Percentiles rank a stretch among this genome's conserved stretches.
These are phyloP conservation scores for Globisporangium cystogenes DNA, from an alignment of 352 stramenopile genomes.

Conservation along the genomic window DNA sequence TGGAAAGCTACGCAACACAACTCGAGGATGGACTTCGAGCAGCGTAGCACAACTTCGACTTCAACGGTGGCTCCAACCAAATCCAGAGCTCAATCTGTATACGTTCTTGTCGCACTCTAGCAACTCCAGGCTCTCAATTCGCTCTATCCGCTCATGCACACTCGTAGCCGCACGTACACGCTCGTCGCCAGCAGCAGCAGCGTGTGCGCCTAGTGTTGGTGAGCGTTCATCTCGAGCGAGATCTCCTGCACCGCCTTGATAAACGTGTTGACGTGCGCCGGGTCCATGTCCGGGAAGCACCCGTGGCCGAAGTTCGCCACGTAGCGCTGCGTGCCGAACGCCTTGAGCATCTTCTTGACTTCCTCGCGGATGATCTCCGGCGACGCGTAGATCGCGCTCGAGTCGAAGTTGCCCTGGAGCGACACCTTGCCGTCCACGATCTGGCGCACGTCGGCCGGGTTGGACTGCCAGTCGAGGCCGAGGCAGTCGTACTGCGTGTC, in stretches of 20 bases:
- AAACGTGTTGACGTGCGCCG: slow-evolving; percentile 92
- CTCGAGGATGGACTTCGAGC: no score
- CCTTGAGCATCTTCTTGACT: slow-evolving; percentile 92
- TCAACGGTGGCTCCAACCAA: no score
- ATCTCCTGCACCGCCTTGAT: slow-evolving; percentile 96
- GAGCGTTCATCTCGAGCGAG: slow-evolving; percentile 80
- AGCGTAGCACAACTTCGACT: no score
- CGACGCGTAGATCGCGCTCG: slow-evolving; percentile 82
- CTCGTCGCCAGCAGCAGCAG: no score
- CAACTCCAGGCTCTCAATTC: no score
- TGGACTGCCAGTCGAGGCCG: slow-evolving; percentile 91
- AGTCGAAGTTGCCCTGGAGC: slow-evolving; percentile 93
- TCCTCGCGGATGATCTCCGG: slow-evolving; percentile 80
- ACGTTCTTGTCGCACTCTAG: no score
- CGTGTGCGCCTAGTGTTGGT: neutral
- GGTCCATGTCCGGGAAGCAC: slow-evolving; percentile 95
- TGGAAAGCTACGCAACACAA: no score
- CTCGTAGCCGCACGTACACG: no score
- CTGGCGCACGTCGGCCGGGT: slow-evolving; percentile 84
- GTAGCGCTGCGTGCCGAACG: slow-evolving; percentile 92
- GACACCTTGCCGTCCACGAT: slow-evolving; percentile 62
- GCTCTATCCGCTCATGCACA: no score
- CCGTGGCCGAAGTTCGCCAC: slow-evolving; percentile 98
- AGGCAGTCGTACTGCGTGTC: slow-evolving; percentile 94
- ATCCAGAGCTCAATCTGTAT: no score